Base-by-base conservation (phyloP, 1,284 basidiomycete species). In the Ceratobasidium sp. region DNA sequence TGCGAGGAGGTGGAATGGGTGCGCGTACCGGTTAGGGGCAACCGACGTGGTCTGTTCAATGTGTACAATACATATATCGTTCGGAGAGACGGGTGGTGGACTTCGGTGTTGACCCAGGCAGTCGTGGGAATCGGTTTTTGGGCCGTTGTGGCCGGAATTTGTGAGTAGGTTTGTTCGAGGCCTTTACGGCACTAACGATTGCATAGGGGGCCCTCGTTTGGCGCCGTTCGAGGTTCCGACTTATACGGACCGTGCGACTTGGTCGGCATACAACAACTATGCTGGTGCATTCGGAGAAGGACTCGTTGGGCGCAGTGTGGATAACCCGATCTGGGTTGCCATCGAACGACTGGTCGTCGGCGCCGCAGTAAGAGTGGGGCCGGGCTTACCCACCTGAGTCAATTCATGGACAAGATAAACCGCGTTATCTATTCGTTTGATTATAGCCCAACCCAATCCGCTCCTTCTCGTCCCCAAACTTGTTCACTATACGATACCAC, bases 1-100 rank as follows among this genome's bases (percentile, higher is more conserved):
- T 67, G 67, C 29, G 59, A 54, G 50, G 46, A 69, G 39, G 41
- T 33, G 13, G 62, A 41, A 39, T 44, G 46, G 30, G 41, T 39
- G 8, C 68, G 54, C 13, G 79, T 77, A 69, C 42, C 69, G 68
- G 69, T 47, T 69, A 77, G 58, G 41, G 77, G 80, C 33, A 77
- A 80, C 50, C 33, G 33, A 36, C 81, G 79, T 62, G 81, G 85
- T 49, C 90, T 91, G 76, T 90, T 88, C 79, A 91, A 90, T 77
- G 88, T 91, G 75, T 90, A 91, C 77, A 90, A 90, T 77, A 90
- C 88, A 13, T 90, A 90, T 72, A 84, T 90, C 46, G 89, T 88
- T 73, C 85, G 84, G 46, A 76, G 52, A 16, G 54, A 56, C 7
- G 54, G 54, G 19, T 56, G 54, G 54, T 67, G 64, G 64, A 54